A percentile compares a stretch with the other conserved stretches of the same genome.
These are phyloP conservation scores for Pseudogymnoascus sp. DNA, from an alignment of 2,329 filamentous ascomycete genomes.

Conservation along the genomic window DNA sequence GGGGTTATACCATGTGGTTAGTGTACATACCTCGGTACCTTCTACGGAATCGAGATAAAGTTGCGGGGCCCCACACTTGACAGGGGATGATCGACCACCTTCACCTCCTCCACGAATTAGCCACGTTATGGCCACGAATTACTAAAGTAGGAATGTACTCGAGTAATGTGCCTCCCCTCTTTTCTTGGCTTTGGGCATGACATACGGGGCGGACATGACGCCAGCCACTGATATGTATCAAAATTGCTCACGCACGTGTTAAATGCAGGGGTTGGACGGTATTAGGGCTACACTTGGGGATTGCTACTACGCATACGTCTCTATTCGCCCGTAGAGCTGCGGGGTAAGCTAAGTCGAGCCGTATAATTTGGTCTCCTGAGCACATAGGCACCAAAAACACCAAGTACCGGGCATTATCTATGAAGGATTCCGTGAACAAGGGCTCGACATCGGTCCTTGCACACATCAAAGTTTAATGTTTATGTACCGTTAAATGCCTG, in stretches of 20 bases:
- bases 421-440: not conserved
- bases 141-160: not conserved
- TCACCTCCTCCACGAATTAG: not conserved
- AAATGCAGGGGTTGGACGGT: not conserved
- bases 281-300: not conserved
- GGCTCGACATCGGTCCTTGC: not conserved
- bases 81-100: not conserved
- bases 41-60: slow-evolving; percentile 1
- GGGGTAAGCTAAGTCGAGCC: not conserved
- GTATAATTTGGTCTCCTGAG: not conserved
- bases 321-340: not conserved
- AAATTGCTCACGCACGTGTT: not conserved
- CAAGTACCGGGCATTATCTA: not conserved
- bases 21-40: not conserved
- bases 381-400: not conserved
- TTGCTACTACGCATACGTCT: not conserved
- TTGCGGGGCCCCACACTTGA: slow-evolving; percentile 4
- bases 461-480: not conserved
- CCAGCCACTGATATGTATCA: not conserved
- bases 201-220: not conserved
- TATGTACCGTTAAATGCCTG: not conserved
- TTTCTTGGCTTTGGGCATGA: not conserved
- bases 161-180: not conserved
- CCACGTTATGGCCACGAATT: not conserved
- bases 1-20: not conserved